Percentiles rank a stretch among this genome's conserved stretches.
phyloP scores from a whole-genome alignment of 1,284 basidiomycete species.

The Melampsora americana region DNA sequence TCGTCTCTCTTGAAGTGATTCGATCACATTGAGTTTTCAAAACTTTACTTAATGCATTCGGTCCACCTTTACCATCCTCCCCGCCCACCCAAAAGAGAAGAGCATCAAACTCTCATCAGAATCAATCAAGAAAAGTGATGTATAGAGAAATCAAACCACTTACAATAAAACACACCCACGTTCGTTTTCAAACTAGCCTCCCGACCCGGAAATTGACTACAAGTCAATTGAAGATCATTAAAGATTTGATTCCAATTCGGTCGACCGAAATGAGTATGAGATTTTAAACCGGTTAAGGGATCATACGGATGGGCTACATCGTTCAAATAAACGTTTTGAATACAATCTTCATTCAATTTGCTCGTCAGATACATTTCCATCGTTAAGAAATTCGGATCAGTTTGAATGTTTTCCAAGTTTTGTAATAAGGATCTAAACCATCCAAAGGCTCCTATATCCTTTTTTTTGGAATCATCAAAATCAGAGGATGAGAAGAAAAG shows the following conservation, averaged over 20 bases:
- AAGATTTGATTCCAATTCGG: constrained; percentile 81
- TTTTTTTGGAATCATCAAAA: background rate
- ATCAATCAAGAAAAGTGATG: background rate
- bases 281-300: constrained; percentile 75
- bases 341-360: constrained; percentile 75
- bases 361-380: constrained; percentile 87
- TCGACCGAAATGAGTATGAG: constrained; percentile 80
- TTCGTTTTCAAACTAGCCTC: constrained; percentile 73
- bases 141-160: background rate
- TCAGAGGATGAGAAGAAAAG: no score
- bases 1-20: constrained; percentile 61
- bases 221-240: constrained; percentile 56
- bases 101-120: background rate
- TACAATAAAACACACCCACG: constrained; percentile 62
- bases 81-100: background rate
- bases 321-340: constrained; percentile 85
- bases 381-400: constrained; percentile 76
- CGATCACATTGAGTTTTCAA: constrained; percentile 67
- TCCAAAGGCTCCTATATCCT: constrained; percentile 66
- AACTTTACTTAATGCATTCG: constrained; percentile 66
- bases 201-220: constrained; percentile 70
- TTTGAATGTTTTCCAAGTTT: constrained; percentile 72
- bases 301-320: constrained; percentile 62
- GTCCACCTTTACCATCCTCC: constrained; percentile 49
- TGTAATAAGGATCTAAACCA: constrained; percentile 85